Conservation (phyloP, 2,329 filamentous ascomycete species). For the Delphinella strobiligena region DNA sequence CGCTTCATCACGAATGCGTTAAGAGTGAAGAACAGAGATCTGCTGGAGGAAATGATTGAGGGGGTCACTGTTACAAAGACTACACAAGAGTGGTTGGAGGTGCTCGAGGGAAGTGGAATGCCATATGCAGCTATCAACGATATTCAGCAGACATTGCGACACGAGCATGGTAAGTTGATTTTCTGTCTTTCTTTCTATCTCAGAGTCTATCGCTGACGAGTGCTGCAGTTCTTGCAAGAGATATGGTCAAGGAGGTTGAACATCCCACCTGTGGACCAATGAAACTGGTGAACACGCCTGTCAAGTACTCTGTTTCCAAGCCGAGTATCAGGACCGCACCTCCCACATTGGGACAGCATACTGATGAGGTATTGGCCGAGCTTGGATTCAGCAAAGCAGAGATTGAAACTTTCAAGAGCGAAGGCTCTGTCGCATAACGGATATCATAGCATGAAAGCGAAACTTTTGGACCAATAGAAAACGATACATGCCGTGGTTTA, state of each 20-base stretch:
- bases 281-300: constrained; percentile 82
- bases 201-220: constrained; percentile 8
- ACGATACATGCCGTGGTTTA: too few relatives aligned
- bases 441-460: too few relatives aligned
- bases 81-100: constrained; percentile 74
- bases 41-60: constrained; percentile 72
- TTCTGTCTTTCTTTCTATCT: too few relatives aligned
- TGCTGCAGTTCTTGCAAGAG: constrained; percentile 50
- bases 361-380: constrained; percentile 58
- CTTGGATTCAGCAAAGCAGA: constrained; percentile 48
- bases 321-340: constrained; percentile 67
- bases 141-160: constrained; percentile 69
- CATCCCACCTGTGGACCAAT: constrained; percentile 75
- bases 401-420: constrained; percentile 49
- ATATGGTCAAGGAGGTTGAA: constrained; percentile 82
- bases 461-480: too few relatives aligned
- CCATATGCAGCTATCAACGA: constrained; percentile 94
- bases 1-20: constrained; percentile 48
- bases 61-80: constrained; percentile 61
- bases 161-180: constrained; percentile 65
- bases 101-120: constrained; percentile 84
- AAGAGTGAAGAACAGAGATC: constrained; percentile 56
- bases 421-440: too few relatives aligned
- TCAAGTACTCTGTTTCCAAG: constrained; percentile 80
- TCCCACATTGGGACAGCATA: constrained; percentile 79